These are phyloP conservation scores for Penicillium pulvis DNA, from an alignment of 495 filamentous ascomycete species.

Conservation along the genomic window DNA sequence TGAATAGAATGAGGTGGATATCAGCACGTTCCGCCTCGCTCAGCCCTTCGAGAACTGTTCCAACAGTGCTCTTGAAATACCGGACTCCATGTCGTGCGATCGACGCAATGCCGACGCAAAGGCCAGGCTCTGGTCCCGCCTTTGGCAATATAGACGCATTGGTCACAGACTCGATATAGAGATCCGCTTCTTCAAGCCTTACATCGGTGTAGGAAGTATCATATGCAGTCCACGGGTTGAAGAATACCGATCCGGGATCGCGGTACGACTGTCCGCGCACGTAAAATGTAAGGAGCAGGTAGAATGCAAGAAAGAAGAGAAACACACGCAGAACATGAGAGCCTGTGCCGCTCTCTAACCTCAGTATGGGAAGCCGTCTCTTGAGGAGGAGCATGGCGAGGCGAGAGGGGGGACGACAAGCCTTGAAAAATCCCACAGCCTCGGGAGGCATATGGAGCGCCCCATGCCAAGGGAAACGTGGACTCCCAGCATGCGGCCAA, in stretches of 20 bases:
- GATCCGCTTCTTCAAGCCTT: not conserved
- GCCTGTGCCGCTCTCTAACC: too few relatives aligned
- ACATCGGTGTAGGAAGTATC: not conserved
- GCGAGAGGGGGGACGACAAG: too few relatives aligned
- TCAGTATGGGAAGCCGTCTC: too few relatives aligned
- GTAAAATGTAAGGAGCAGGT: not conserved
- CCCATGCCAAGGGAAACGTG: too few relatives aligned
- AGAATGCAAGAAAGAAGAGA: not conserved
- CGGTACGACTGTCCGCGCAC: not conserved
- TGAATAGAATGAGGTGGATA: slow-evolving; percentile 50
- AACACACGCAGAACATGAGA: not conserved
- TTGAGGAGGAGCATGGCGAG: too few relatives aligned
- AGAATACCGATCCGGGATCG: not conserved
- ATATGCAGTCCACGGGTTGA: not conserved
- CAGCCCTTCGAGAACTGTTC: slow-evolving; percentile 49
- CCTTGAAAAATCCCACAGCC: too few relatives aligned
- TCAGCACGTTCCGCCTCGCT: slow-evolving; percentile 42
- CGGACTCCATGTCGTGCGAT: slow-evolving; percentile 20
- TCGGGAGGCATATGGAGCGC: too few relatives aligned
- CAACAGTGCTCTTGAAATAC: slow-evolving; percentile 50
- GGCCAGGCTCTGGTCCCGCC: too few relatives aligned
- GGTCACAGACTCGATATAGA: not conserved
- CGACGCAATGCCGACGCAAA: slow-evolving; percentile 26
- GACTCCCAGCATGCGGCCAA: too few relatives aligned
- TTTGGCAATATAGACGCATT: too few relatives aligned